Percentiles rank a stretch among this genome's conserved stretches.
These are phyloP conservation scores for Aaosphaeria pasadenensis DNA, from an alignment of 2,329 filamentous ascomycete species.

Conservation along the genomic window DNA sequence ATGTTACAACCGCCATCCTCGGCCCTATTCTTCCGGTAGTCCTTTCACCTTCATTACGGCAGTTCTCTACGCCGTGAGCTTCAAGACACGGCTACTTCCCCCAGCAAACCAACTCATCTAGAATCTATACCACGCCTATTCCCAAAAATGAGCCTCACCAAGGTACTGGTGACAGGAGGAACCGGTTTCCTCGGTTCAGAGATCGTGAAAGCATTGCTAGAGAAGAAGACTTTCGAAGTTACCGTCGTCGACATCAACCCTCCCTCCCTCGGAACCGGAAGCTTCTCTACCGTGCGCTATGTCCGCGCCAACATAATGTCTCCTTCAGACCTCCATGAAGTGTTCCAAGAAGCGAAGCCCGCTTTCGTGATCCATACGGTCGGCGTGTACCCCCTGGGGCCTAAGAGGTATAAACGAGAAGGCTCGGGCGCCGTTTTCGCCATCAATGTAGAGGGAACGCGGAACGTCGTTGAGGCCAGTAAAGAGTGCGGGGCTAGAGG, in stretches of 20 bases:
- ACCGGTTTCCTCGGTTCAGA: conserved; percentile 46
- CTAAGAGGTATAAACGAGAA: conserved; percentile 38
- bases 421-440: conserved; percentile 60
- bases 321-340: conserved; percentile 26
- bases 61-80: too few species aligned
- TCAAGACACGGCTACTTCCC: too few species aligned
- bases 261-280: conserved; percentile 25
- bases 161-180: conserved; percentile 47
- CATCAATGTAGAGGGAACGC: conserved; percentile 87
- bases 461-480: conserved; percentile 71
- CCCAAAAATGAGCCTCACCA: conserved; percentile 19
- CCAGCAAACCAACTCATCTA: not conserved
- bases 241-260: conserved; percentile 41
- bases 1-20: too few species aligned
- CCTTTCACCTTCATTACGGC: too few species aligned
- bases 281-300: conserved; percentile 29
- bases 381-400: conserved; percentile 42
- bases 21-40: too few species aligned
- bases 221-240: conserved; percentile 36
- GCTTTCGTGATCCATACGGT: conserved; percentile 91
- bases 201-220: conserved; percentile 39
- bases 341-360: conserved; percentile 65
- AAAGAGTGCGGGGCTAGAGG: conserved; percentile 68
- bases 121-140: not conserved
- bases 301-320: conserved; percentile 41